phyloP scores from a whole-genome alignment of 106 monocot genomes.

The Dioscorea zingiberensis region DNA sequence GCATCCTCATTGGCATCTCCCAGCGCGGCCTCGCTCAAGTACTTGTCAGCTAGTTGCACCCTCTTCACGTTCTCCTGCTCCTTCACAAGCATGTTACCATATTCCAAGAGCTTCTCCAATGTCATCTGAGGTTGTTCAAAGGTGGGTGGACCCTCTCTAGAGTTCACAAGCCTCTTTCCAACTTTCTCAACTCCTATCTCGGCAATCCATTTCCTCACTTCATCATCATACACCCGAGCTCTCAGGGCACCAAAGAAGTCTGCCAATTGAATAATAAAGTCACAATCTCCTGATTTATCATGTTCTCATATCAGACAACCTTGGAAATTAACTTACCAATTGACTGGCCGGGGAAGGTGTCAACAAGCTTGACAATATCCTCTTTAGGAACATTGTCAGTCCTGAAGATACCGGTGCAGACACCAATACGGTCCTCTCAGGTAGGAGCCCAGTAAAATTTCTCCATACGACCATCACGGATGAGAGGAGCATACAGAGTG shows the following conservation, averaged over 20 bases:
- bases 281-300: too few species aligned
- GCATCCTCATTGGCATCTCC: slow-evolving; percentile 66
- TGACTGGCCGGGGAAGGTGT: slow-evolving; percentile 50
- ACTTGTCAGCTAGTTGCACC: slow-evolving; percentile 62
- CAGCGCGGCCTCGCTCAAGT: slow-evolving; percentile 57
- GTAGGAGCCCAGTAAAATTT: slow-evolving; percentile 61
- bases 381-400: slow-evolving; percentile 32
- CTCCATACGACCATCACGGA: slow-evolving; percentile 54
- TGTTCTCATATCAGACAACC: background rate
- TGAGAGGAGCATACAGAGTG: slow-evolving; percentile 56
- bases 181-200: slow-evolving; percentile 38
- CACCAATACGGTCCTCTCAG: slow-evolving; percentile 39
- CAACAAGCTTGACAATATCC: slow-evolving; percentile 36
- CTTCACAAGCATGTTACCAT: slow-evolving; percentile 60
- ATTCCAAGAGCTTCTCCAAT: slow-evolving; percentile 55
- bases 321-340: slow-evolving; percentile 20
- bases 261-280: slow-evolving; percentile 1
- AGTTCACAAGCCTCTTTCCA: slow-evolving; percentile 59
- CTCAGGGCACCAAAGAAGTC: slow-evolving; percentile 68
- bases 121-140: slow-evolving; percentile 63
- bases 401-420: slow-evolving; percentile 43
- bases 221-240: slow-evolving; percentile 68
- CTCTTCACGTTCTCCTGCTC: slow-evolving; percentile 83
- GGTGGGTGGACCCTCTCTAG: slow-evolving; percentile 44
- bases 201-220: slow-evolving; percentile 56